Percentiles rank a stretch among this genome's conserved stretches.
Evolutionary conservation across 2,329 filamentous ascomycete genomes (phyloP).

Genomic region (Calonectria montana): DNA sequence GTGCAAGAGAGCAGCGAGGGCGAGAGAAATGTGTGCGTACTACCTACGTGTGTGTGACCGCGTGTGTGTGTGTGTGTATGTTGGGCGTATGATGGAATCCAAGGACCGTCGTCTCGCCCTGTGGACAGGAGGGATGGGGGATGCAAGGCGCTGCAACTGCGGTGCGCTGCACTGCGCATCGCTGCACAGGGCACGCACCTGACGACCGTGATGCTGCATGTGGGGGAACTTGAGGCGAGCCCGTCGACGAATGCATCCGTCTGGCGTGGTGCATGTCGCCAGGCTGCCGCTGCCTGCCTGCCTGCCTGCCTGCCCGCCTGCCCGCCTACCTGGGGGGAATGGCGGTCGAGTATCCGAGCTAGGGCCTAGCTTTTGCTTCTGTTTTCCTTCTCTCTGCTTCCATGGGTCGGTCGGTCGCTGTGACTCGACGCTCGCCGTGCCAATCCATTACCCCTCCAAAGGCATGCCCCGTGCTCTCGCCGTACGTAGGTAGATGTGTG

Average conservation of each 20-base stretch:
- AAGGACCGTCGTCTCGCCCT: background rate
- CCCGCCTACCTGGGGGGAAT: background rate
- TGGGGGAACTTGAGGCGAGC: constrained; percentile 18
- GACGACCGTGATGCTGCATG: constrained; percentile 13
- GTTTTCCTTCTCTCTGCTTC: constrained; percentile 5
- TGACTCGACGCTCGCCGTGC: constrained; percentile 2
- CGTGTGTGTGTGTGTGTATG: background rate
- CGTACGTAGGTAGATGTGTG: background rate
- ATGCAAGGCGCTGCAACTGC: constrained; percentile 14
- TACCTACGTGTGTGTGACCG: background rate
- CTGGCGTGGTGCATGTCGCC: background rate
- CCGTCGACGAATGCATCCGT: background rate
- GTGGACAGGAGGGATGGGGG: background rate
- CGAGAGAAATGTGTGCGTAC: constrained; percentile 14
- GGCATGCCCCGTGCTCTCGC: background rate
- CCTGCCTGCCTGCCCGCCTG: background rate
- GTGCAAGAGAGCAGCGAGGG: background rate
- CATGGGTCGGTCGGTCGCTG: background rate
- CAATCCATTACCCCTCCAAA: background rate
- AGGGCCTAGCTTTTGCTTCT: background rate
- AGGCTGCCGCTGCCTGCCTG: constrained; percentile 12
- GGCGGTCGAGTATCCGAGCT: background rate
- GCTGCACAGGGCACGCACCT: constrained; percentile 14
- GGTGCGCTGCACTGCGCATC: constrained; percentile 6
- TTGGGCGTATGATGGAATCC: background rate